Evolutionary conservation across 495 filamentous ascomycete genomes (phyloP).

Genomic region (Penicillium antarcticum): DNA sequence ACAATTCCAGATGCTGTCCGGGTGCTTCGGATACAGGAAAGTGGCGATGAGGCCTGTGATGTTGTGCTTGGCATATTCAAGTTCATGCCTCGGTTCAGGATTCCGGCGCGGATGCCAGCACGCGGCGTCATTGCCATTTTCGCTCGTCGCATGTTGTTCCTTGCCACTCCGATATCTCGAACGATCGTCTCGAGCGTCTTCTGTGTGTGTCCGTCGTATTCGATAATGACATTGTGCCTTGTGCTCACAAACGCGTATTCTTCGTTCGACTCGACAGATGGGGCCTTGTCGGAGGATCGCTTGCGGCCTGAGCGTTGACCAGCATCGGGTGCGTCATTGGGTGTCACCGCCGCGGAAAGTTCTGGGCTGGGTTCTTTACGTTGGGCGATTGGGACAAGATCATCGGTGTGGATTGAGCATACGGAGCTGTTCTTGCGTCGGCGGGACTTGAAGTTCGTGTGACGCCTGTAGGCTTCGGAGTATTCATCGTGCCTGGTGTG

Average conservation of each 20-base stretch:
- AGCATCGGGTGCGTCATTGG: constrained; percentile 8
- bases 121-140: constrained; percentile 45
- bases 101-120: constrained; percentile 10
- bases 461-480: constrained; percentile 37
- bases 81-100: constrained; percentile 12
- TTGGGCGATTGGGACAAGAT: constrained; percentile 20
- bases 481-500: constrained; percentile 68
- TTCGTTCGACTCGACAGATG: constrained; percentile 28
- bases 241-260: constrained; percentile 59
- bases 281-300: constrained; percentile 26
- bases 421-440: constrained; percentile 43
- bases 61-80: background rate
- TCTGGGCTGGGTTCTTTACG: constrained; percentile 14
- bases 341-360: constrained; percentile 1
- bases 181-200: constrained; percentile 75
- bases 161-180: constrained; percentile 70
- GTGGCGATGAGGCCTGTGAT: constrained; percentile 2
- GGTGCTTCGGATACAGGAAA: constrained; percentile 28
- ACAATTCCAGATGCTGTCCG: constrained; percentile 22
- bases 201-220: constrained; percentile 86
- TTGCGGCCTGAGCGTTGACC: constrained; percentile 25
- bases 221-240: constrained; percentile 77
- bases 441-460: constrained; percentile 22
- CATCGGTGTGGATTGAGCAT: constrained; percentile 45
- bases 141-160: constrained; percentile 79